Conservation (phyloP, 768 basidiomycete genomes). For the Saitozyma sp. region DNA sequence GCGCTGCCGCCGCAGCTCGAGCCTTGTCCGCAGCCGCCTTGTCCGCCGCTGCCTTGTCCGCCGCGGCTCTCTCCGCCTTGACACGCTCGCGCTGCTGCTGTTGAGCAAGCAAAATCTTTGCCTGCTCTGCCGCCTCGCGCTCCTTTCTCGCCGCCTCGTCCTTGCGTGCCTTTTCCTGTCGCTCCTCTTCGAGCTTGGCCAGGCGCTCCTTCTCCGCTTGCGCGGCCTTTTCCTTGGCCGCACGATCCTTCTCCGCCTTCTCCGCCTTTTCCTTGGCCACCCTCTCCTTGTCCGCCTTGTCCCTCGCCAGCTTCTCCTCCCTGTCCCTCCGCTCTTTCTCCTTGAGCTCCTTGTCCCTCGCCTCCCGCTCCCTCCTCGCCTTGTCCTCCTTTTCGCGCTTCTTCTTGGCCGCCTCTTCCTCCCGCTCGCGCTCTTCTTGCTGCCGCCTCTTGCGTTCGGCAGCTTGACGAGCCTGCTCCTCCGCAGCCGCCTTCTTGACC, state of each 20-base stretch:
- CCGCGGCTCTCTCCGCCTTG: conserved; percentile 30
- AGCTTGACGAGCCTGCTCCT: conserved; percentile 69
- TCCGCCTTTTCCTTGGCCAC: conserved; percentile 48
- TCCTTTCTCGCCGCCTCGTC: conserved; percentile 56
- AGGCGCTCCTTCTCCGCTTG: conserved; percentile 69
- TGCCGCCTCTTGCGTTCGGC: conserved; percentile 68
- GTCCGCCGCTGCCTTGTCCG: conserved; percentile 33
- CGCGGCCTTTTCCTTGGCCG: conserved; percentile 63
- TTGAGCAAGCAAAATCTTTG: conserved; percentile 24
- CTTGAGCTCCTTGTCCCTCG: conserved; percentile 50
- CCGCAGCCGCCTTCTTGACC: conserved; percentile 54
- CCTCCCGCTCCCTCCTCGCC: conserved; percentile 52
- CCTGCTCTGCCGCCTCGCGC: conserved; percentile 58
- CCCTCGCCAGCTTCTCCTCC: conserved; percentile 54
- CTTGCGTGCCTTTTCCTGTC: conserved; percentile 20
- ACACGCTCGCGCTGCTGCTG: conserved; percentile 30
- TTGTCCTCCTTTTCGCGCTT: conserved; percentile 56
- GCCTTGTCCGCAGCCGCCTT: conserved; percentile 20
- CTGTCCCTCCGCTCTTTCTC: conserved; percentile 74
- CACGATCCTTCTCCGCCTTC: conserved; percentile 59
- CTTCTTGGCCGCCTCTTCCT: conserved; percentile 69
- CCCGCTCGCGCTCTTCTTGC: conserved; percentile 53
- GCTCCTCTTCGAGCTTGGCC: conserved; percentile 53
- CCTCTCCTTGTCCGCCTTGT: conserved; percentile 61
- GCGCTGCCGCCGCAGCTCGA: conserved; percentile 25